Percentiles rank a stretch among this genome's conserved stretches.
phyloP scores from a whole-genome alignment of 108 stramenopile species.

The Pseudonitzschia delicatissima region DNA sequence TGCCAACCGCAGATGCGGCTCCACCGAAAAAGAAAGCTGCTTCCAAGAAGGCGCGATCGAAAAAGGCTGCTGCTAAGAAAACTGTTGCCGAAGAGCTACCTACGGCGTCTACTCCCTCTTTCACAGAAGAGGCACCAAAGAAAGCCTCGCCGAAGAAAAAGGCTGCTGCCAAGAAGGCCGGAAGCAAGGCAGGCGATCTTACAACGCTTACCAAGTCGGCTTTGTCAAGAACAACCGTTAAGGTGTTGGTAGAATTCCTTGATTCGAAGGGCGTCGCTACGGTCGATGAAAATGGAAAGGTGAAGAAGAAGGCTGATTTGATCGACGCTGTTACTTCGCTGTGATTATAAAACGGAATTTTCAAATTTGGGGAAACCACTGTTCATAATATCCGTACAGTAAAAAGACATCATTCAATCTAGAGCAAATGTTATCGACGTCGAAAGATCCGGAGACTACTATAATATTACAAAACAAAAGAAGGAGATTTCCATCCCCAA shows the following conservation, averaged over 20 bases:
- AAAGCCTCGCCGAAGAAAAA: conserved; percentile 18
- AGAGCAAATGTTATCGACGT: no score
- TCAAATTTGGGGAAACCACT: background rate
- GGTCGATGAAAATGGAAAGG: conserved; percentile 29
- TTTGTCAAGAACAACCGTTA: conserved; percentile 37
- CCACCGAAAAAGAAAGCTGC: conserved; percentile 29
- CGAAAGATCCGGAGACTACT: background rate
- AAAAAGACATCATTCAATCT: no score
- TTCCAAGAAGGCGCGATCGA: conserved; percentile 23
- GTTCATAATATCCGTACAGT: conserved; percentile 1
- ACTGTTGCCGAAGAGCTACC: background rate
- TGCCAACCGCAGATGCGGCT: background rate
- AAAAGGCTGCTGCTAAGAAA: conserved; percentile 36
- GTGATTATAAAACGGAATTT: background rate
- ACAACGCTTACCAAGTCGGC: conserved; percentile 30
- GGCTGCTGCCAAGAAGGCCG: conserved; percentile 14
- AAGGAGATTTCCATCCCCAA: no score
- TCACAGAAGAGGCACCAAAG: conserved; percentile 7
- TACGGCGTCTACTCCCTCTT: background rate
- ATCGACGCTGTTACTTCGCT: conserved; percentile 21
- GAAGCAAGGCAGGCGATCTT: background rate
- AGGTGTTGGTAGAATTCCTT: conserved; percentile 30
- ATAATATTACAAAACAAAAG: no score
- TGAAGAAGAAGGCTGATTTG: conserved; percentile 34
- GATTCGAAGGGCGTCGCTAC: conserved; percentile 26